Conservation (phyloP, 148 eudicot species). For the Oxyria digyna region DNA sequence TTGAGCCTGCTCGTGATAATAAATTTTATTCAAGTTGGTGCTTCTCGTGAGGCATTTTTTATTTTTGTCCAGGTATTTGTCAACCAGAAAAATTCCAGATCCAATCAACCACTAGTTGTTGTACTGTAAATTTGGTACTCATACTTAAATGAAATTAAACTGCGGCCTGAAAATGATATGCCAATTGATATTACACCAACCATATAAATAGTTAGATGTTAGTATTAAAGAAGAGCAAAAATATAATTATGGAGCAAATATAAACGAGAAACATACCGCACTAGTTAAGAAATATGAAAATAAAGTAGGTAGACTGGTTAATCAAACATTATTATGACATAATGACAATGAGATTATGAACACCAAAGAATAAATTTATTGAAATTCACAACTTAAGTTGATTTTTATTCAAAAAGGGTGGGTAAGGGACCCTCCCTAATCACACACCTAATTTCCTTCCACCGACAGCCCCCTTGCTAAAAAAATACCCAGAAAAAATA, state of each 20-base stretch:
- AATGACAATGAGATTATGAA: background rate
- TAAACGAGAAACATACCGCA: background rate
- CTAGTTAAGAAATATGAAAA: background rate
- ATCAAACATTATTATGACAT: background rate
- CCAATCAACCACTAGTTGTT: background rate
- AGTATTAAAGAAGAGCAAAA: too few species aligned
- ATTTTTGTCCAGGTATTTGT: background rate
- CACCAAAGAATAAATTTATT: slow-evolving; percentile 8
- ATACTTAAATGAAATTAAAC: background rate
- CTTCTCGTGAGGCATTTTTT: background rate
- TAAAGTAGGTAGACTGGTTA: background rate
- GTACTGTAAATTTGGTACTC: background rate
- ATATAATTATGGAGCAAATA: too few species aligned
- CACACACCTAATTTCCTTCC: slow-evolving; percentile 8
- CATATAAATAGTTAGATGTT: background rate
- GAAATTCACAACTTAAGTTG: background rate
- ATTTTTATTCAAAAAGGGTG: slow-evolving; percentile 4
- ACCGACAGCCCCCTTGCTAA: slow-evolving; percentile 9
- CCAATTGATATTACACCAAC: slow-evolving; percentile 8
- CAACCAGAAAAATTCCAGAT: background rate
- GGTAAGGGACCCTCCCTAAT: slow-evolving; percentile 1
- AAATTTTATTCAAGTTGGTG: background rate
- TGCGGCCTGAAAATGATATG: slow-evolving; percentile 2
- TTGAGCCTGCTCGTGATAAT: background rate
- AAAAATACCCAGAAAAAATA: background rate